Base-by-base conservation (phyloP, 75 land plant genomes). In the Pinus albicaulis region DNA sequence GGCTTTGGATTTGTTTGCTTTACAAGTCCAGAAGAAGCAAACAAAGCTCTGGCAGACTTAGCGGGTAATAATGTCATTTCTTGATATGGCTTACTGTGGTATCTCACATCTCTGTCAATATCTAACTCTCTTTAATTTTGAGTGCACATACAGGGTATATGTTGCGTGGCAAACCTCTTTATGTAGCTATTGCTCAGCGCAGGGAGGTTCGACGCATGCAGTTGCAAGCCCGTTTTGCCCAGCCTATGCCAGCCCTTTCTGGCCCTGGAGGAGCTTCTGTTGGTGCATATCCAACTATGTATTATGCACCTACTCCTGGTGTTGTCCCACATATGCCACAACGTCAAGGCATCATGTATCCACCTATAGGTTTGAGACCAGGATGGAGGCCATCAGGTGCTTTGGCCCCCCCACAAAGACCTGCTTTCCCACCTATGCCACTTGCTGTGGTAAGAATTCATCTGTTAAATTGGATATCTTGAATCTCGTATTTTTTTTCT, bases 1-100 rank as follows among this genome's bases (percentile, higher is more conserved):
- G 94, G 94, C 15, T 92, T 90, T 83, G 94, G 92, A 44, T 92
- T 92, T 85, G 90, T 92, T 26, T 90, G 94, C 76, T 92, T 87
- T 70, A 66, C 85, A 70, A 82, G 71, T 57, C 84, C 92, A 7
- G 92, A 90, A 41, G 92, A 92, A 76, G 94, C 94, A 31, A 71
- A 72, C 31, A 85, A 89, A 81, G 94, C 90, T 72, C 78, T 89
- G 28, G 64, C 17, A 70, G 82, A 84, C 3, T 72, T 81, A 23
- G 78, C 83, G 80, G 86, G 93, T 91, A 84, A 62, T 28, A 57
- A 19, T 26, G 58, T 57, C 59, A n/a, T 80, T 23, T 56, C 14
- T 74, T 74, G 20, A 24, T 38, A 56, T 26, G 63, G 3, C 11
- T 73, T 2, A 59, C 20, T 59, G 11, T 57, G 16, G 16, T 58